Percentiles rank a stretch among this genome's conserved stretches.
Evolutionary conservation across 2,329 filamentous ascomycete genomes (phyloP).

Genomic region (Dactylella cylindrospora): DNA sequence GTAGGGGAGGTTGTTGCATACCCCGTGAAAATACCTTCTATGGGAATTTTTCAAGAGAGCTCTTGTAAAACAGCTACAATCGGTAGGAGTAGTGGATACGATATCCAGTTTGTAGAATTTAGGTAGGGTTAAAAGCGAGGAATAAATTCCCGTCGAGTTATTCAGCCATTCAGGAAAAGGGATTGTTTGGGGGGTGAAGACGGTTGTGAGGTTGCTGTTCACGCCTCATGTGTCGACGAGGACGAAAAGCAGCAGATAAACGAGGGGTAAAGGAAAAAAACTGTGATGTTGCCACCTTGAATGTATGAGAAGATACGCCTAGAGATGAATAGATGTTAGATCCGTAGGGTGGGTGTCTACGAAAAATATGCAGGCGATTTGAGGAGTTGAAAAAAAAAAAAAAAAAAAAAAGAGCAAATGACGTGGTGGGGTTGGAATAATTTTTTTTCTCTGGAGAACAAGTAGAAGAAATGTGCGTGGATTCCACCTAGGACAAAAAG

Average conservation of each 20-base stretch:
- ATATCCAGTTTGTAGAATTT: not conserved
- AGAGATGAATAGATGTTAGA: not conserved
- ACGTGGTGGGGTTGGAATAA: constrained; percentile 16
- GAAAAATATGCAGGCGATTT: not conserved
- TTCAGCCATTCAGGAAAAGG: constrained; percentile 40
- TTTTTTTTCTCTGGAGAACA: constrained; percentile 10
- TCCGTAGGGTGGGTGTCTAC: no score
- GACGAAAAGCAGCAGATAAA: constrained; percentile 12
- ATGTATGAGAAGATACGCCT: constrained; percentile 5
- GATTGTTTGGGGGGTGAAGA: constrained; percentile 38
- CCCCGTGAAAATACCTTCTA: no score
- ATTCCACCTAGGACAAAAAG: no score
- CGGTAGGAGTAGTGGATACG: not conserved
- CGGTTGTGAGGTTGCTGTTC: constrained; percentile 42
- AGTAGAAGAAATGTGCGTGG: no score
- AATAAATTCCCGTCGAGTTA: constrained; percentile 31
- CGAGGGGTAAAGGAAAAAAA: constrained; percentile 6
- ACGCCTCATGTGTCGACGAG: constrained; percentile 43
- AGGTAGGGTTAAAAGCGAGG: constrained; percentile 2
- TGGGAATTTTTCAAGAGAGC: no score
- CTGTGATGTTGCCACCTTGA: constrained; percentile 42
- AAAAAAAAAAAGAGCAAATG: constrained; percentile 5
- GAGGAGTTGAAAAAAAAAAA: not conserved
- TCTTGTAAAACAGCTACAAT: constrained; percentile 14
- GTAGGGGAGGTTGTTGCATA: constrained; percentile 1